phyloP scores from a whole-genome alignment of 2,329 filamentous ascomycete genomes.

The Colletotrichum truncatum region DNA sequence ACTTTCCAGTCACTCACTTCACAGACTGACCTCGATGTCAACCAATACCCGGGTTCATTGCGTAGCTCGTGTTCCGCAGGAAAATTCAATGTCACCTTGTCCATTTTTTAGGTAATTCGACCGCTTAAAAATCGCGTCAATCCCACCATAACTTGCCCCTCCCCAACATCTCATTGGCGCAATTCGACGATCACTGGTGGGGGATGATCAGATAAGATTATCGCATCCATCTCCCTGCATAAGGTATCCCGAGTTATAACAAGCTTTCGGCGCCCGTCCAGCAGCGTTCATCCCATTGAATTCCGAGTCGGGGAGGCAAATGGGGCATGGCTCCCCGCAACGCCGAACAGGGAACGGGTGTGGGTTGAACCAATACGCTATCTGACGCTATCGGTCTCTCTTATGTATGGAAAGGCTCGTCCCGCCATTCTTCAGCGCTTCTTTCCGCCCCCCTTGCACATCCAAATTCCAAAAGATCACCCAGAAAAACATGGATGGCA shows the following conservation, averaged over 20 bases:
- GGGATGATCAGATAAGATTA: constrained; percentile 13
- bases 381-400: constrained; percentile 1
- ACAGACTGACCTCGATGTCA: too few species aligned
- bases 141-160: not conserved
- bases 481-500: constrained; percentile 7
- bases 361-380: constrained; percentile 10
- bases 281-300: not conserved
- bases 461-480: not conserved
- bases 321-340: not conserved
- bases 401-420: not conserved
- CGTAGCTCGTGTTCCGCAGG: too few species aligned
- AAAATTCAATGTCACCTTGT: too few species aligned
- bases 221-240: not conserved
- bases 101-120: not conserved
- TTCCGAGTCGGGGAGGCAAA: too few species aligned
- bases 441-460: not conserved
- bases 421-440: not conserved
- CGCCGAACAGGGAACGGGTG: not conserved
- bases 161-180: not conserved
- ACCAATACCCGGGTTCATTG: too few species aligned
- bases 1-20: too few species aligned
- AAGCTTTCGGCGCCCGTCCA: too few species aligned
- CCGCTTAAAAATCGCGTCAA: not conserved
- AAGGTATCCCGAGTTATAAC: too few species aligned
- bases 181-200: not conserved